Conservation (phyloP, 192 early-diverging fungal genomes). For the Coemansia brasiliensis region DNA sequence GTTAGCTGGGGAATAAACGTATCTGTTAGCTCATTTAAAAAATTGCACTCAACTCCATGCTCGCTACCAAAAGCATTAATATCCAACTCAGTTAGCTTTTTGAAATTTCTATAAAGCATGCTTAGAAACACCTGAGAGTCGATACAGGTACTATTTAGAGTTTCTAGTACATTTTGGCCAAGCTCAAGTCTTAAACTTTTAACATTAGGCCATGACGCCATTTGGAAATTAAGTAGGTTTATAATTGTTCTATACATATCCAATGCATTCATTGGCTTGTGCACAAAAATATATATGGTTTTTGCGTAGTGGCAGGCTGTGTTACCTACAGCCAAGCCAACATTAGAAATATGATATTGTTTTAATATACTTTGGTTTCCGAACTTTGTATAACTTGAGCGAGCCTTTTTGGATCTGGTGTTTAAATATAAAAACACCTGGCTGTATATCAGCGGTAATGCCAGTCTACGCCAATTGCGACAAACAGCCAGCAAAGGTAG, state of each 20-base stretch:
- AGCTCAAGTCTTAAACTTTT: neutral
- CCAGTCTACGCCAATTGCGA: constrained; percentile 3
- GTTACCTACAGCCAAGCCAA: neutral
- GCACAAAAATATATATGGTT: neutral
- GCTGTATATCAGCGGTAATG: constrained; percentile 1
- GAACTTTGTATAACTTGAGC: neutral
- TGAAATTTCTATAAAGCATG: neutral
- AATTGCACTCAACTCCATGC: neutral
- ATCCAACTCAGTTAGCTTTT: neutral
- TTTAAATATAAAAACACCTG: constrained; percentile 1
- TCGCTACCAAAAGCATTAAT: neutral
- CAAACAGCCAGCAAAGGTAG: constrained; percentile 8
- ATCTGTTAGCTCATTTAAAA: neutral
- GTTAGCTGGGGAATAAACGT: neutral
- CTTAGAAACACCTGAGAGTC: constrained; percentile 6
- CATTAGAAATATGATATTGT: neutral
- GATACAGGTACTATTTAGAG: neutral
- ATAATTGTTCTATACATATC: neutral
- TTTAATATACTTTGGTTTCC: neutral
- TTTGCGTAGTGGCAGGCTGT: neutral
- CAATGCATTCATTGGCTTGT: neutral
- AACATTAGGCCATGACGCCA: neutral
- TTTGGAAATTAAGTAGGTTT: constrained; percentile 4
- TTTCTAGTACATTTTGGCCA: constrained; percentile 3
- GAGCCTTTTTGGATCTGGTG: neutral